phyloP scores from a whole-genome alignment of 2,329 filamentous ascomycete genomes.

The Stagonosporopsis tanaceti region DNA sequence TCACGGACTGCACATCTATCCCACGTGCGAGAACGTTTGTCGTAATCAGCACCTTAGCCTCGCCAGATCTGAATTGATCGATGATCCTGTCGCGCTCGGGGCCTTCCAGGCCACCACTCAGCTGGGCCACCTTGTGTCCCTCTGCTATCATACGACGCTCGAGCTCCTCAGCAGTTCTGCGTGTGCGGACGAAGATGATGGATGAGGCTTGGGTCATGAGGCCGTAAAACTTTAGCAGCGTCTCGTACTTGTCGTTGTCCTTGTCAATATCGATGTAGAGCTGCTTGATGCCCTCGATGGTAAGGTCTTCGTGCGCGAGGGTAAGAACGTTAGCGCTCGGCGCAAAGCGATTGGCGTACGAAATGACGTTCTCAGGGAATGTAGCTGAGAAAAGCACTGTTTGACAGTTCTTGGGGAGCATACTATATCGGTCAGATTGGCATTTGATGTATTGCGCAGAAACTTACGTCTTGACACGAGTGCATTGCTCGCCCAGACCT shows the following conservation, averaged over 20 bases:
- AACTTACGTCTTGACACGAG: conserved; percentile 83
- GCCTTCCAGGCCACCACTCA: conserved; percentile 89
- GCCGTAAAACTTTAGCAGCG: conserved; percentile 91
- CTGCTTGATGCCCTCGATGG: conserved; percentile 95
- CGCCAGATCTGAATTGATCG: conserved; percentile 82
- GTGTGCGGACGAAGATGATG: conserved; percentile 96
- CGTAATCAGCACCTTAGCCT: conserved; percentile 95
- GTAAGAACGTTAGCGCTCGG: conserved; percentile 87
- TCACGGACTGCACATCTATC: conserved; percentile 90
- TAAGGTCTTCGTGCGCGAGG: conserved; percentile 88
- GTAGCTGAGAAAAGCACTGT: conserved; percentile 96
- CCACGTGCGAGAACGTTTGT: conserved; percentile 96
- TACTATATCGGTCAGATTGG: conserved; percentile 58
- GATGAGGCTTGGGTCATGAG: conserved; percentile 96
- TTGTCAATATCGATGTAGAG: conserved; percentile 93
- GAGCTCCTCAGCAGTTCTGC: conserved; percentile 84
- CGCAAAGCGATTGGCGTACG: conserved; percentile 84
- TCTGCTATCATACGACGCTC: conserved; percentile 85
- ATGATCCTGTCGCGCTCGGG: conserved; percentile 83
- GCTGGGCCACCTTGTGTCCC: conserved; percentile 88
- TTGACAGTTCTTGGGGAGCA: conserved; percentile 79
- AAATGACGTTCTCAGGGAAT: conserved; percentile 83
- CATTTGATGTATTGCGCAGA: background rate
- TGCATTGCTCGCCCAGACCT: conserved; percentile 92
- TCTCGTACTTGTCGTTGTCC: conserved; percentile 84